phyloP scores from a whole-genome alignment of 768 basidiomycete genomes.

The Termitomyces sp. region DNA sequence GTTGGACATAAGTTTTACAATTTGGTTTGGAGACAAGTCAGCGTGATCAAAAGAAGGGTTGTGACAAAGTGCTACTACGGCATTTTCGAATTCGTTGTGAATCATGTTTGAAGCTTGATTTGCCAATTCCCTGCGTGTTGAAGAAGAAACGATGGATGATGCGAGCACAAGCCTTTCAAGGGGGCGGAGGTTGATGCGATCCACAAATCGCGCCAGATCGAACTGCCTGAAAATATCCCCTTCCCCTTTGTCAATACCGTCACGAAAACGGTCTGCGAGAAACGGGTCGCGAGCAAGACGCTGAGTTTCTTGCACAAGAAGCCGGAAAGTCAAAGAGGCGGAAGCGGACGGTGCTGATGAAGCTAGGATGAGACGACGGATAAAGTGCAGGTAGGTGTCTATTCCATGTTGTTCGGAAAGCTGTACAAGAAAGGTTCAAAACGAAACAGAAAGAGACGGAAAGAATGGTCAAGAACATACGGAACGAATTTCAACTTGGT shows the following conservation, averaged over 20 bases:
- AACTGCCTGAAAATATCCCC: conserved; percentile 80
- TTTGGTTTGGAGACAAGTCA: conserved; percentile 67
- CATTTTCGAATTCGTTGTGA: conserved; percentile 75
- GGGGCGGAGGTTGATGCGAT: conserved; percentile 74
- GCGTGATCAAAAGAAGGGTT: conserved; percentile 79
- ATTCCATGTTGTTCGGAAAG: conserved; percentile 95
- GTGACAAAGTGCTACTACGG: conserved; percentile 68
- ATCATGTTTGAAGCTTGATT: conserved; percentile 65
- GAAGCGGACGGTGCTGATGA: conserved; percentile 61
- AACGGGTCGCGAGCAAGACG: conserved; percentile 87
- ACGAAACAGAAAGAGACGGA: conserved; percentile 6
- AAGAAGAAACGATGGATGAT: conserved; percentile 63
- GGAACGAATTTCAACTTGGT: conserved; percentile 90
- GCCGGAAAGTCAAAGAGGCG: conserved; percentile 72
- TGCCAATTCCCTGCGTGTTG: conserved; percentile 48
- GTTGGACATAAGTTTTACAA: conserved; percentile 76
- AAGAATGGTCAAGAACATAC: conserved; percentile 43
- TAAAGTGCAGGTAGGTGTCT: conserved; percentile 96
- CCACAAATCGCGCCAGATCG: conserved; percentile 76
- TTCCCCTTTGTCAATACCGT: conserved; percentile 84
- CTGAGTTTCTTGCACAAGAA: conserved; percentile 84
- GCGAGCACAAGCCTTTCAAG: conserved; percentile 77
- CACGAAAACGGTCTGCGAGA: conserved; percentile 85
- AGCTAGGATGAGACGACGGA: conserved; percentile 84
- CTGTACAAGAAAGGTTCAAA: conserved; percentile 35